Conservation (phyloP, 192 early-diverging fungal genomes). For the Oehlia diaphana region DNA sequence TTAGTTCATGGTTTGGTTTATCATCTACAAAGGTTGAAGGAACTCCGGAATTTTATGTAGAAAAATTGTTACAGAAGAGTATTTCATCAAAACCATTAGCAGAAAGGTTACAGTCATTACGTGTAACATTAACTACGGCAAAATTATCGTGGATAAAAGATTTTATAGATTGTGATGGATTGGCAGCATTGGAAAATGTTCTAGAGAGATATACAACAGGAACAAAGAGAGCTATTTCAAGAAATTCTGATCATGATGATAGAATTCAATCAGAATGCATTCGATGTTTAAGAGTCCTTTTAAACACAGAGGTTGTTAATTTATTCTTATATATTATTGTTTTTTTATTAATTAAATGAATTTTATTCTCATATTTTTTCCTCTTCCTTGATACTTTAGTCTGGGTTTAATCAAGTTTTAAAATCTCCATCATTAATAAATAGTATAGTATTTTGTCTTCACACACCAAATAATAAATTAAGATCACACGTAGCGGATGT, state of each 20-base stretch:
- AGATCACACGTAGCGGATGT: conserved; percentile 47
- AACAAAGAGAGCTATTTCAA: conserved; percentile 33
- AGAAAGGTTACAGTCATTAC: conserved; percentile 44
- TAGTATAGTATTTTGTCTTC: conserved; percentile 38
- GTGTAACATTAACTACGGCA: conserved; percentile 44
- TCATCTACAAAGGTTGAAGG: conserved; percentile 18
- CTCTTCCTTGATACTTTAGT: conserved; percentile 28
- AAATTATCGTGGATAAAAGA: conserved; percentile 51
- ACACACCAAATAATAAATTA: conserved; percentile 46
- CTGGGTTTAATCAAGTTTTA: conserved; percentile 46
- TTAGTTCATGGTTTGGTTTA: conserved; percentile 9
- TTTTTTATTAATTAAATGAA: conserved; percentile 7
- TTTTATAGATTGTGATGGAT: conserved; percentile 48
- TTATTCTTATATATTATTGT: neutral
- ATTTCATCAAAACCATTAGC: conserved; percentile 40
- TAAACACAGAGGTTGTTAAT: conserved; percentile 49
- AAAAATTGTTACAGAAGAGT: conserved; percentile 41
- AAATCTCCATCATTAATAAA: conserved; percentile 37
- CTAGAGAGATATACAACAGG: conserved; percentile 43
- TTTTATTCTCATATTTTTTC: neutral
- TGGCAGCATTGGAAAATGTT: conserved; percentile 50
- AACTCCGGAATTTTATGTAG: conserved; percentile 44
- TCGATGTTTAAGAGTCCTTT: conserved; percentile 48
- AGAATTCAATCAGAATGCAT: conserved; percentile 50
- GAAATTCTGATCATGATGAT: conserved; percentile 41